phyloP scores from a whole-genome alignment of 2,329 filamentous ascomycete species.

The Grosmannia penicillata region DNA sequence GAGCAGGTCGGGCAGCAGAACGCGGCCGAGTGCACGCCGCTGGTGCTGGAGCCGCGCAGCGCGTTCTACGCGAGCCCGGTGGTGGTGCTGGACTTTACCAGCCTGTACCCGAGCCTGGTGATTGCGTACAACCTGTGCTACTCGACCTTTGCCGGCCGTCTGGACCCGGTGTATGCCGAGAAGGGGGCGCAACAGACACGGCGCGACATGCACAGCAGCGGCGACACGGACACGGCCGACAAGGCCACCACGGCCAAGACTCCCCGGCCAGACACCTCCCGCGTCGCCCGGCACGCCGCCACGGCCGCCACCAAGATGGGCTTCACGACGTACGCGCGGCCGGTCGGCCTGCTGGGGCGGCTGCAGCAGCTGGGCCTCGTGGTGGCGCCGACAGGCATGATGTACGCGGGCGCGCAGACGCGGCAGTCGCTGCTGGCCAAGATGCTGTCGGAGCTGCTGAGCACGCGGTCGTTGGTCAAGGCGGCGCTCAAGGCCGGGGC shows the following conservation, averaged over 20 bases:
- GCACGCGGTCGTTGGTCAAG: slow-evolving; percentile 96
- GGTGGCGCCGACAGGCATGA: slow-evolving; percentile 89
- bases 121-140: slow-evolving; percentile 99
- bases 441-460: slow-evolving; percentile 91
- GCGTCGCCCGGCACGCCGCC: not conserved
- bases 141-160: slow-evolving; percentile 82
- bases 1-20: slow-evolving; percentile 92
- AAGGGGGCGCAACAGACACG: not conserved
- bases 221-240: not conserved
- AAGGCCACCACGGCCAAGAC: no score
- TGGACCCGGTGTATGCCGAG: slow-evolving; percentile 21
- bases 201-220: not conserved
- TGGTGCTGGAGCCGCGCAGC: slow-evolving; percentile 96
- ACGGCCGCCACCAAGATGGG: slow-evolving; percentile 72
- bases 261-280: not conserved
- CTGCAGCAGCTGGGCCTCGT: slow-evolving; percentile 74
- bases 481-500: slow-evolving; percentile 48
- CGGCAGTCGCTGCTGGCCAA: slow-evolving; percentile 85
- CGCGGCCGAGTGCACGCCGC: slow-evolving; percentile 78
- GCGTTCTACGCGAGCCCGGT: slow-evolving; percentile 85
- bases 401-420: slow-evolving; percentile 77
- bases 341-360: slow-evolving; percentile 58
- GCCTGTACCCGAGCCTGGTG: slow-evolving; percentile 93
- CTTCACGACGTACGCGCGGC: slow-evolving; percentile 72
- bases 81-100: slow-evolving; percentile 89